Conservation (phyloP, 2,329 filamentous ascomycete genomes). For the Thielaviopsis musarum region DNA sequence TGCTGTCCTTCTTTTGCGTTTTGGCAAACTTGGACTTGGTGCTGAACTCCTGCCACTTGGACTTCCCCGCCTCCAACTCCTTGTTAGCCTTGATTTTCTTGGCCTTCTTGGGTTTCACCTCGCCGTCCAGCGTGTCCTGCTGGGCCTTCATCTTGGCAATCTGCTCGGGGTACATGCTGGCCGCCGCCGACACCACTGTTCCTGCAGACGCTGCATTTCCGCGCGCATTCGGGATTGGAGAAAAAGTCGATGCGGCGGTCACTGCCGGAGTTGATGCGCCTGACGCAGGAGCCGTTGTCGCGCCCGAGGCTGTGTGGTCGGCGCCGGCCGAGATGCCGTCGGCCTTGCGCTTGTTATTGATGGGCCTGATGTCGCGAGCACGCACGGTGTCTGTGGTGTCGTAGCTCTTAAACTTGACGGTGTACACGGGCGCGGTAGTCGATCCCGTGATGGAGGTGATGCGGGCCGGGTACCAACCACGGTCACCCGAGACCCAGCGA, state of each 20-base stretch:
- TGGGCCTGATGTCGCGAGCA: constrained; percentile 67
- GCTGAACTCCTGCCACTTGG: constrained; percentile 88
- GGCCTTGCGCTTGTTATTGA: constrained; percentile 71
- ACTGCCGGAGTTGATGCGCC: constrained; percentile 3
- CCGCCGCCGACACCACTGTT: constrained; percentile 37
- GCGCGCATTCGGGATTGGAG: constrained; percentile 3
- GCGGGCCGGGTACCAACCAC: constrained; percentile 75
- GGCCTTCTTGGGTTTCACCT: constrained; percentile 58
- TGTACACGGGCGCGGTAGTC: constrained; percentile 77
- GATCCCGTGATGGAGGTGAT: constrained; percentile 92
- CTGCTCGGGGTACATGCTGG: constrained; percentile 38
- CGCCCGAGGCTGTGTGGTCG: constrained; percentile 20
- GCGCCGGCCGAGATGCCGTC: constrained; percentile 48
- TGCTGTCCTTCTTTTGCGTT: constrained; percentile 70
- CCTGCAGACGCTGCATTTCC: constrained; percentile 20
- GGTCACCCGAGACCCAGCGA: constrained; percentile 81
- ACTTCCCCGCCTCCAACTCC: constrained; percentile 79
- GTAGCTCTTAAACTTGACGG: constrained; percentile 90
- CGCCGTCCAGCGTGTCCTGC: constrained; percentile 37
- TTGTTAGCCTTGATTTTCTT: constrained; percentile 88
- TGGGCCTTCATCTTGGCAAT: constrained; percentile 38
- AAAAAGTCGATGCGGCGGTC: constrained; percentile 3
- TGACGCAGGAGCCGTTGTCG: constrained; percentile 15
- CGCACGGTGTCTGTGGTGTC: constrained; percentile 66
- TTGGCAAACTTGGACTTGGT: constrained; percentile 57